Evolutionary conservation across 2,329 filamentous ascomycete genomes (phyloP).

Genomic region (Arthrobotrys megalospora): DNA sequence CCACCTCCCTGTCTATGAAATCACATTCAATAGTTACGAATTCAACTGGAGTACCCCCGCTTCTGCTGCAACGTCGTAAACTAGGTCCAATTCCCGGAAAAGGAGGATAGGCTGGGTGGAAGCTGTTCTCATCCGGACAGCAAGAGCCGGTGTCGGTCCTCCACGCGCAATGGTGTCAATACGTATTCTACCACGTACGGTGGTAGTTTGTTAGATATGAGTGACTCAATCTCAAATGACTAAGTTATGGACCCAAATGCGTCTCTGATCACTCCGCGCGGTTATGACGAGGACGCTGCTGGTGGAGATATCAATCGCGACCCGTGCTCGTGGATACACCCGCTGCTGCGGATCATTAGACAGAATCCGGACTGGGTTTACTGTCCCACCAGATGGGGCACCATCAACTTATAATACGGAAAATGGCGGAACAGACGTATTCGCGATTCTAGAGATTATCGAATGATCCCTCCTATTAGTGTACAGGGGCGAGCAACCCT

Average conservation of each 20-base stretch:
- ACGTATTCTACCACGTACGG: slow-evolving; percentile 11
- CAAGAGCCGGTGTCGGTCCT: slow-evolving; percentile 11
- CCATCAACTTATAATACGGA: not conserved
- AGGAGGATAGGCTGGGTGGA: not conserved
- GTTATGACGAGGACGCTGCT: not conserved
- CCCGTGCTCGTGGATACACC: not conserved
- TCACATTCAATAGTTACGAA: slow-evolving; percentile 26
- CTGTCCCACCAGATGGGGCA: not conserved
- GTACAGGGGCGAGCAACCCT: not conserved
- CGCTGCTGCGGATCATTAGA: not conserved
- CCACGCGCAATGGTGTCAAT: slow-evolving; percentile 26
- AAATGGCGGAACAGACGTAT: slow-evolving; percentile 41
- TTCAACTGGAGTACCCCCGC: slow-evolving; percentile 33
- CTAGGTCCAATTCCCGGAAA: not conserved
- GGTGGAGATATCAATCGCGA: not conserved
- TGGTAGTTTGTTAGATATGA: not conserved
- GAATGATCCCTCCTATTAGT: slow-evolving; percentile 7
- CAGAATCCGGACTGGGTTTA: slow-evolving; percentile 9
- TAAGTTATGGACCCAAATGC: not conserved
- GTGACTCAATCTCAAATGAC: too few species aligned
- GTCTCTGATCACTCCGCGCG: not conserved
- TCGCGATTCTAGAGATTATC: slow-evolving; percentile 27
- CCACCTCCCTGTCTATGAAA: slow-evolving; percentile 18
- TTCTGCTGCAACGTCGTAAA: slow-evolving; percentile 37
- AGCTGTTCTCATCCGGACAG: slow-evolving; percentile 28